Conservation (phyloP, 225 moss, liverwort and hornwort genomes). For the Asterella californica region DNA sequence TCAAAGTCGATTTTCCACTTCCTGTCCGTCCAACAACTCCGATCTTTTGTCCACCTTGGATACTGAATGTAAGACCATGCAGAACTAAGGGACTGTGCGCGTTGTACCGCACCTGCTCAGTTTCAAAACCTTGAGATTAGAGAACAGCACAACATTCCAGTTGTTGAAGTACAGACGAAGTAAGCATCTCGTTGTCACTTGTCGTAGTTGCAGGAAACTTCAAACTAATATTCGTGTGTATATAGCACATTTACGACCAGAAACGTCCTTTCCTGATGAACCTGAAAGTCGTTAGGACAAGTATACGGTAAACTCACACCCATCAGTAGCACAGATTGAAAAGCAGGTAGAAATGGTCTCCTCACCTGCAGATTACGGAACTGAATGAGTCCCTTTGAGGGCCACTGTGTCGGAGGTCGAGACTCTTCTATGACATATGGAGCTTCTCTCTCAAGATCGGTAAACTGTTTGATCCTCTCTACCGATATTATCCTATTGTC, state of each 20-base stretch:
- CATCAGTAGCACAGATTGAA: not conserved
- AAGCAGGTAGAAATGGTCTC: not conserved
- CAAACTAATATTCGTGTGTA: not conserved
- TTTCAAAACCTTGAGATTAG: not conserved
- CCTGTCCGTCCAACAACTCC: conserved; percentile 56
- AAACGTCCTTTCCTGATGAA: not conserved
- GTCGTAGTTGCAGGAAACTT: not conserved
- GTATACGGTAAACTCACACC: not conserved
- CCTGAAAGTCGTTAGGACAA: not conserved
- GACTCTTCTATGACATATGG: conserved; percentile 53
- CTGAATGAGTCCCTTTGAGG: conserved; percentile 55
- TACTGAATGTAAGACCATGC: conserved; percentile 48
- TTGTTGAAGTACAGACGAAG: not conserved
- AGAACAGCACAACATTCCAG: not conserved
- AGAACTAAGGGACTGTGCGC: conserved; percentile 52
- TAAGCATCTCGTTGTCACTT: not conserved
- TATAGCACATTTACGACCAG: not conserved
- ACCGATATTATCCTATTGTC: conserved; percentile 74
- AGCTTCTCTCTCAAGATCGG: conserved; percentile 56
- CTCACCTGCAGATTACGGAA: conserved; percentile 62
- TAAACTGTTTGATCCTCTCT: conserved; percentile 75
- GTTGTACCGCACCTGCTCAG: conserved; percentile 53
- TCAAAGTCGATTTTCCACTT: conserved; percentile 62
- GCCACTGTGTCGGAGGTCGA: conserved; percentile 70
- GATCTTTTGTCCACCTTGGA: conserved; percentile 48